Evolutionary conservation across 306 rosid species (phyloP).

Genomic region (Prunus kanzakura): DNA sequence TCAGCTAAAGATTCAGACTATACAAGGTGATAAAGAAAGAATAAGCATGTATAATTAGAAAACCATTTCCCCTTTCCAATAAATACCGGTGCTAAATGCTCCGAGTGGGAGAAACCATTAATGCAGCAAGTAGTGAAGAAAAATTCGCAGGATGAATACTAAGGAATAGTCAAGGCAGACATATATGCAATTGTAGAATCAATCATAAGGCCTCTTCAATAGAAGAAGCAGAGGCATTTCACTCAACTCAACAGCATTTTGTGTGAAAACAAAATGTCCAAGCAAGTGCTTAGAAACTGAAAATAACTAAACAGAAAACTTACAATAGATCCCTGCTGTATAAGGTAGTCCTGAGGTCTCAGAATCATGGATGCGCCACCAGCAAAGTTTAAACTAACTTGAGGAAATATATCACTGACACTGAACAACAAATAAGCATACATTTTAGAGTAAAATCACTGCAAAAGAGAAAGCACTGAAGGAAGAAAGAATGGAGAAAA

Average conservation of each 20-base stretch:
- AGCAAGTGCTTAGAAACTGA: slow-evolving; percentile 3
- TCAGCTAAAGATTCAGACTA: slow-evolving; percentile 9
- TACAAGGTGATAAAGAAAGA: neutral
- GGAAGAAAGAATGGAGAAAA: slow-evolving; percentile 8
- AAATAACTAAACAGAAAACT: slow-evolving; percentile 30
- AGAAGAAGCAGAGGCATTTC: slow-evolving; percentile 13
- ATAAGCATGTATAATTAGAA: neutral
- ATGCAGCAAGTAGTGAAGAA: neutral
- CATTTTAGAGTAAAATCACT: slow-evolving; percentile 19
- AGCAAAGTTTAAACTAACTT: slow-evolving; percentile 85
- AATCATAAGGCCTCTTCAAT: slow-evolving; percentile 10
- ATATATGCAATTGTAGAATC: neutral
- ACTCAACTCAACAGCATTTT: slow-evolving; percentile 17
- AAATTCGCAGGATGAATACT: neutral
- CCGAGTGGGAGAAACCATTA: neutral
- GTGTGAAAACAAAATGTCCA: slow-evolving; percentile 3
- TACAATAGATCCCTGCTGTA: slow-evolving; percentile 78
- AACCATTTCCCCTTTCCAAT: neutral
- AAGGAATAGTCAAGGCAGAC: slow-evolving; percentile 2
- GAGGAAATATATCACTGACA: slow-evolving; percentile 73
- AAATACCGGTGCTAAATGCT: neutral
- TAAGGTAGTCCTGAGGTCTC: slow-evolving; percentile 87
- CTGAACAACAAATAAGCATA: slow-evolving; percentile 40
- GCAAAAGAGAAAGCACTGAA: neutral
- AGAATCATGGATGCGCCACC: slow-evolving; percentile 72